phyloP scores from a whole-genome alignment of 768 basidiomycete species.

The Saitozyma podzolica region DNA sequence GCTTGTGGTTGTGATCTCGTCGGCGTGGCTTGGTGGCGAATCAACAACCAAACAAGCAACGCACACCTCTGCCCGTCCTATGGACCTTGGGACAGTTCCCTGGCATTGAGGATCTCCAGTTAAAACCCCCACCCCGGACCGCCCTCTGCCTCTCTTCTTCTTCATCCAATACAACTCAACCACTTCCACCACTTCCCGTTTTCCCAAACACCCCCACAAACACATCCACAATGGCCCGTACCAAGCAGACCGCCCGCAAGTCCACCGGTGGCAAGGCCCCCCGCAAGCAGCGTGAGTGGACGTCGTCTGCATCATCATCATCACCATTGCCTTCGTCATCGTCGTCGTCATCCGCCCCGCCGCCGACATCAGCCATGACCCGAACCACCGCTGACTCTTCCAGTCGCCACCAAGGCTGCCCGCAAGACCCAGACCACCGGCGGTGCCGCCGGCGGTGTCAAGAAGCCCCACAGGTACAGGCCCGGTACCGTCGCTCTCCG shows the following conservation, averaged over 20 bases:
- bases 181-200: not conserved
- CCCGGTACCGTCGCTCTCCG: slow-evolving; percentile 76
- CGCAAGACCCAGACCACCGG: slow-evolving; percentile 52
- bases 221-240: slow-evolving; percentile 50
- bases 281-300: slow-evolving; percentile 52
- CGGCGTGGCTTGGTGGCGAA: not conserved
- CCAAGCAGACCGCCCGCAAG: slow-evolving; percentile 79
- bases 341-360: not conserved
- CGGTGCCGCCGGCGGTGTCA: slow-evolving; percentile 65
- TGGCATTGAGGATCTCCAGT: slow-evolving; percentile 1
- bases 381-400: slow-evolving; percentile 9
- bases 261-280: slow-evolving; percentile 70
- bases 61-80: not conserved
- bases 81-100: not conserved
- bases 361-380: too few relatives aligned
- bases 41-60: slow-evolving; percentile 4
- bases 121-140: slow-evolving; percentile 6
- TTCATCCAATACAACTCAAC: slow-evolving; percentile 9
- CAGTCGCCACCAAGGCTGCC: slow-evolving; percentile 53
- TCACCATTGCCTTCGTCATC: slow-evolving; percentile 8
- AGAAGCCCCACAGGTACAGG: slow-evolving; percentile 80
- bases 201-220: slow-evolving; percentile 10
- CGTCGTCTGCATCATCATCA: slow-evolving; percentile 5
- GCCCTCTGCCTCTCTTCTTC: slow-evolving; percentile 12
- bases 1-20: not conserved